These are phyloP conservation scores for Fusarium ramigenum DNA, from an alignment of 2,329 filamentous ascomycete species.

Conservation along the genomic window DNA sequence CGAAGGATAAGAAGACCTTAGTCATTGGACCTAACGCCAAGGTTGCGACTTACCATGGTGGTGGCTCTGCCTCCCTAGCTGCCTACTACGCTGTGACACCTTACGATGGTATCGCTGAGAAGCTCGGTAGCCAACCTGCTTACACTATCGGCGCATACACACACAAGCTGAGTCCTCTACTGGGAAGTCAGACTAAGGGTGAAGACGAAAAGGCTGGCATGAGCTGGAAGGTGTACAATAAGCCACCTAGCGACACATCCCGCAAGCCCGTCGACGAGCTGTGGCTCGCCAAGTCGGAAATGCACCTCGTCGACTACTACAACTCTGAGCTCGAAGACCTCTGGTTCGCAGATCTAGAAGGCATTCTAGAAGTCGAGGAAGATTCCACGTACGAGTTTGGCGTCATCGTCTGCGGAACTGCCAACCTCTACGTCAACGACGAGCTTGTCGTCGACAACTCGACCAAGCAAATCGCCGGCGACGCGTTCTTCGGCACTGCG, in stretches of 20 bases:
- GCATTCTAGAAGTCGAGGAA: conserved; percentile 67
- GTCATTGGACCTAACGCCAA: conserved; percentile 68
- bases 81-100: conserved; percentile 77
- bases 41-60: conserved; percentile 67
- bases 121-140: conserved; percentile 54
- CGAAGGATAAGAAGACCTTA: conserved; percentile 68
- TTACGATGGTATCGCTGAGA: conserved; percentile 72
- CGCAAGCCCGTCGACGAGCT: conserved; percentile 63
- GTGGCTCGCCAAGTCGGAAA: conserved; percentile 59
- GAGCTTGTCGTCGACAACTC: conserved; percentile 72
- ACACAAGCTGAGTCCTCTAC: conserved; percentile 69
- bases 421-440: conserved; percentile 71
- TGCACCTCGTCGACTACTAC: conserved; percentile 60
- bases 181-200: conserved; percentile 63
- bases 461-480: conserved; percentile 68
- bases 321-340: conserved; percentile 63
- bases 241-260: conserved; percentile 58
- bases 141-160: conserved; percentile 72
- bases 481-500: conserved; percentile 72
- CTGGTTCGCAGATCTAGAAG: conserved; percentile 71
- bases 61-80: conserved; percentile 69
- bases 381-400: conserved; percentile 71
- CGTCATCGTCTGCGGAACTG: conserved; percentile 72
- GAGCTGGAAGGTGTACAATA: conserved; percentile 69
- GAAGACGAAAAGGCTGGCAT: conserved; percentile 65